phyloP scores from a whole-genome alignment of 352 stramenopile species.

The Aphanomyces stellatus region DNA sequence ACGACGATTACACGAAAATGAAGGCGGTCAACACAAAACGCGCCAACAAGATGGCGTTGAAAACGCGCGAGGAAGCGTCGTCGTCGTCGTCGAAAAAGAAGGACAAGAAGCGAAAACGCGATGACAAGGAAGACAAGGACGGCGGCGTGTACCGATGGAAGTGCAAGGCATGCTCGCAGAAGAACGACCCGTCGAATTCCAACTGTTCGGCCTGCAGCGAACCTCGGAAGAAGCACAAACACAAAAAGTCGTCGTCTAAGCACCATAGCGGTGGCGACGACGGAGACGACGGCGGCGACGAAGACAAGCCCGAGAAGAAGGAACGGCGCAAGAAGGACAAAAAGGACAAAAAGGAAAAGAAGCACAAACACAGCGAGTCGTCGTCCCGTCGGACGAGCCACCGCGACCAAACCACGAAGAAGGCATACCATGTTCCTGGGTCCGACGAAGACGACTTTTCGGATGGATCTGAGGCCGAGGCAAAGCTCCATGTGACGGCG shows the following conservation, averaged over 20 bases:
- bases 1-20: conserved; percentile 53
- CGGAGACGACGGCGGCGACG: background rate
- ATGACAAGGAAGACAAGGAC: conserved; percentile 7
- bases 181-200: background rate
- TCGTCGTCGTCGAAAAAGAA: conserved; percentile 9
- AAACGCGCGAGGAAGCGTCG: conserved; percentile 12
- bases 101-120: conserved; percentile 14
- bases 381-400: conserved; percentile 54
- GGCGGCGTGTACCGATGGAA: conserved; percentile 10
- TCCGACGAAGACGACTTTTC: conserved; percentile 69
- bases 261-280: conserved; percentile 11
- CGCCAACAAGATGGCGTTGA: conserved; percentile 39
- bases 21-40: conserved; percentile 66
- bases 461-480: conserved; percentile 26
- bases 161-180: conserved; percentile 10
- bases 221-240: conserved; percentile 17
- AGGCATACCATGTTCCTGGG: conserved; percentile 71
- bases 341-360: conserved; percentile 21
- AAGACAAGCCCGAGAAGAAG: conserved; percentile 2
- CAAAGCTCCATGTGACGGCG: background rate
- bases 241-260: conserved; percentile 23
- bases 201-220: background rate
- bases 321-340: conserved; percentile 35
- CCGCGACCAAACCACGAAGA: conserved; percentile 55
- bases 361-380: conserved; percentile 30